Percentiles rank a stretch among this genome's conserved stretches.
These are phyloP conservation scores for Erysimum cheiri DNA, from an alignment of 441 rosid genomes.

Conservation along the genomic window DNA sequence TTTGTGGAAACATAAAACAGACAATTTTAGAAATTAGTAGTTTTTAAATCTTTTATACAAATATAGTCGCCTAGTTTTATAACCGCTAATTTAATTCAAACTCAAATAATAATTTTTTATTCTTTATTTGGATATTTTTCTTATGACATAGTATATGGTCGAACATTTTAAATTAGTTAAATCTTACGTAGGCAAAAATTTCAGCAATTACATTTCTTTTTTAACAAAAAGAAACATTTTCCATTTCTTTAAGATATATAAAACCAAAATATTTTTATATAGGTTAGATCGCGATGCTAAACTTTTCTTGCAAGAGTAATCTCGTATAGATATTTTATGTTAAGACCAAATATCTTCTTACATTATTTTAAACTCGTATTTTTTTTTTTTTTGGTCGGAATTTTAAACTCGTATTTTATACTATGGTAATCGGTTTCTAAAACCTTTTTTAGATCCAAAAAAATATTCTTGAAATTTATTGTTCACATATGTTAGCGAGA, in stretches of 20 bases:
- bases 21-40: background rate
- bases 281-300: conserved; percentile 21
- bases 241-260: background rate
- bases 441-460: conserved; percentile 1
- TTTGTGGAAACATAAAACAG: background rate
- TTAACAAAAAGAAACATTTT: background rate
- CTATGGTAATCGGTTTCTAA: background rate
- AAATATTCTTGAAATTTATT: background rate
- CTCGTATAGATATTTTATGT: conserved; percentile 16
- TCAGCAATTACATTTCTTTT: background rate
- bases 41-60: too few relatives aligned
- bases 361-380: conserved; percentile 14
- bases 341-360: background rate
- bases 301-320: conserved; percentile 11
- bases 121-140: background rate
- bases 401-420: too few relatives aligned
- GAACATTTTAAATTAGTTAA: conserved; percentile 13
- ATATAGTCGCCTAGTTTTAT: background rate
- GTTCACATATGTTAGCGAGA: conserved; percentile 44
- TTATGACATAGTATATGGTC: conserved; percentile 6
- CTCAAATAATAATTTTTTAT: background rate
- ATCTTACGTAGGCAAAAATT: conserved; percentile 22
- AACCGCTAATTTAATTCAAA: background rate
- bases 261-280: background rate
- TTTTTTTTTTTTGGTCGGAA: too few relatives aligned